Evolutionary conservation across 805 yeast species (phyloP).

Genomic region (Wickerhamomyces bisporus): DNA sequence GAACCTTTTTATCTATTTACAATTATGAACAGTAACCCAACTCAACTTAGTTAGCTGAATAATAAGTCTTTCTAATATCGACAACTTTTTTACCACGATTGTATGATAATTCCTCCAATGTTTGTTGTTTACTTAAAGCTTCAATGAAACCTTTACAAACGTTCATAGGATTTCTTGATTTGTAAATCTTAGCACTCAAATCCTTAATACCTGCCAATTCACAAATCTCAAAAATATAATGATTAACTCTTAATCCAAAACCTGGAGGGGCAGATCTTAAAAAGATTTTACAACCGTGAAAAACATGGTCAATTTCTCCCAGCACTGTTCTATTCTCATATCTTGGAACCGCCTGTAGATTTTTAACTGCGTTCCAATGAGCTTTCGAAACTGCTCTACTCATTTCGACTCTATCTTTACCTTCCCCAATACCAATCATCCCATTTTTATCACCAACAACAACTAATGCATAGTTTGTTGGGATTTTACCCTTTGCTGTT

Average conservation of each 20-base stretch:
- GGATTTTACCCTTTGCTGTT: slow-evolving; percentile 88
- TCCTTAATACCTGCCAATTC: slow-evolving; percentile 93
- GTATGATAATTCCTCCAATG: slow-evolving; percentile 82
- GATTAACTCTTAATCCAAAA: slow-evolving; percentile 88
- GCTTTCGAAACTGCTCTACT: slow-evolving; percentile 76
- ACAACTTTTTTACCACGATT: slow-evolving; percentile 93
- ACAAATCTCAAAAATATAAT: slow-evolving; percentile 84
- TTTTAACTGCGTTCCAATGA: slow-evolving; percentile 90
- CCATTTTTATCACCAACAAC: slow-evolving; percentile 93
- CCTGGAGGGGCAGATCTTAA: slow-evolving; percentile 90
- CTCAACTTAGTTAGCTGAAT: slow-evolving; percentile 50
- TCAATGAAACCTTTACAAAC: slow-evolving; percentile 86
- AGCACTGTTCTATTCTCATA: slow-evolving; percentile 88
- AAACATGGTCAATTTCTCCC: slow-evolving; percentile 78
- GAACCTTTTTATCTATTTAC: too few species aligned
- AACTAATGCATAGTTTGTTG: slow-evolving; percentile 74
- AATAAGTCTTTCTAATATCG: slow-evolving; percentile 87
- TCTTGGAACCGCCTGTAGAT: slow-evolving; percentile 74
- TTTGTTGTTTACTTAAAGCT: slow-evolving; percentile 74
- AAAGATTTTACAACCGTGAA: slow-evolving; percentile 79
- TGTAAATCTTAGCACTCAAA: slow-evolving; percentile 83
- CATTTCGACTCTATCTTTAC: slow-evolving; percentile 77
- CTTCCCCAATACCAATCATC: slow-evolving; percentile 92
- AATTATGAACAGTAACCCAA: too few species aligned
- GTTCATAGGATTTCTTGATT: slow-evolving; percentile 92